Conservation (phyloP, 2,329 filamentous ascomycete species). For the Colletotrichum lentis region DNA sequence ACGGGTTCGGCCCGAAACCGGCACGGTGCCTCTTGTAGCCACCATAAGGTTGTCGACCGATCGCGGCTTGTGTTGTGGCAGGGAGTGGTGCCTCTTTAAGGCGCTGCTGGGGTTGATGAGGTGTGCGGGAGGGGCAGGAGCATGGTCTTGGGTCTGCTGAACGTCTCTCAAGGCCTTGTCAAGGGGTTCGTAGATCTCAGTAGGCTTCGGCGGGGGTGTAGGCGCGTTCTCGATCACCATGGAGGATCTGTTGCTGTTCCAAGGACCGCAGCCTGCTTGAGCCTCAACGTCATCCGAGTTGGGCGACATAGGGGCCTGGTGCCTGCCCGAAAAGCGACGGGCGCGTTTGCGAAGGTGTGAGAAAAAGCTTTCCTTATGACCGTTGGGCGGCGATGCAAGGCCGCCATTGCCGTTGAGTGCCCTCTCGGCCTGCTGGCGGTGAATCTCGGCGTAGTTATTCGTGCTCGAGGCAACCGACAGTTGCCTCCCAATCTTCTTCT, state of each 20-base stretch:
- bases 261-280: slow-evolving; percentile 90
- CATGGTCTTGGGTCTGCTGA: slow-evolving; percentile 59
- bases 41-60: slow-evolving; percentile 70
- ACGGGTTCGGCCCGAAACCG: slow-evolving; percentile 81
- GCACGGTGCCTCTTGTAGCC: slow-evolving; percentile 62
- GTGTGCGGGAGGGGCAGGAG: slow-evolving; percentile 63
- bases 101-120: slow-evolving; percentile 59
- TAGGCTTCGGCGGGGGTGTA: slow-evolving; percentile 59
- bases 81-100: slow-evolving; percentile 71
- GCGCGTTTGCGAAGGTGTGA: slow-evolving; percentile 95
- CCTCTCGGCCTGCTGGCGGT: slow-evolving; percentile 89
- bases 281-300: slow-evolving; percentile 87
- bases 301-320: slow-evolving; percentile 81
- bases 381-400: slow-evolving; percentile 77
- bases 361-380: slow-evolving; percentile 95
- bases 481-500: slow-evolving; percentile 95
- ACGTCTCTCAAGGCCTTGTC: slow-evolving; percentile 66
- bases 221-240: slow-evolving; percentile 74
- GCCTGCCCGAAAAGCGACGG: slow-evolving; percentile 87
- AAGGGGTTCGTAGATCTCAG: slow-evolving; percentile 66
- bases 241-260: slow-evolving; percentile 85
- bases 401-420: slow-evolving; percentile 84
- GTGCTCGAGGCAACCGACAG: slow-evolving; percentile 90
- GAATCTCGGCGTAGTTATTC: slow-evolving; percentile 90
- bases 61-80: slow-evolving; percentile 65